Percentiles rank a stretch among this genome's conserved stretches.
Conservation (phyloP, 2,329 filamentous ascomycete species). For the Fusarium protoensiforme region DNA sequence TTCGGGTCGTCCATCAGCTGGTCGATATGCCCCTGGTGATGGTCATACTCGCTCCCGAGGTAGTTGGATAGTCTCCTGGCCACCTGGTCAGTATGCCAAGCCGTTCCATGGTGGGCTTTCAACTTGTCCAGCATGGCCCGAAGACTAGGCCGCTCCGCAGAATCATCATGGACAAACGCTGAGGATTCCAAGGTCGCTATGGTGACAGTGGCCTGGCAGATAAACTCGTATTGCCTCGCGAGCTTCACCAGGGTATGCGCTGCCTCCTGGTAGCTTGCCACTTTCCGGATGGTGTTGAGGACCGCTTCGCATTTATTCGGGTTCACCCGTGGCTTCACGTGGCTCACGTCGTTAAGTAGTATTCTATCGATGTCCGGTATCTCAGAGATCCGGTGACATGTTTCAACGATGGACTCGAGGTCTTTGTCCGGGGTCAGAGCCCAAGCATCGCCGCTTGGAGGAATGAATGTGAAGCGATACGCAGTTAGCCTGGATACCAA, state of each 20-base stretch:
- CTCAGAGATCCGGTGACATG: conserved; percentile 7
- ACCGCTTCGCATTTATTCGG: background rate
- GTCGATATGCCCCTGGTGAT: background rate
- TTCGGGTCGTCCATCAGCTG: background rate
- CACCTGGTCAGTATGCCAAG: background rate
- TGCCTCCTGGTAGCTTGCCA: conserved; percentile 26
- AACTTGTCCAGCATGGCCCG: background rate
- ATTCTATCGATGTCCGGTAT: conserved; percentile 5
- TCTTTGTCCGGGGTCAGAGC: background rate
- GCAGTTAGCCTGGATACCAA: background rate
- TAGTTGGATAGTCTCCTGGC: background rate
- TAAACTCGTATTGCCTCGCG: background rate
- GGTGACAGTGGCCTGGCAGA: background rate
- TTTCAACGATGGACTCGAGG: conserved; percentile 9
- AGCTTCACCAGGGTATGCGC: conserved; percentile 14
- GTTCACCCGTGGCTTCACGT: background rate
- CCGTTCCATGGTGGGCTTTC: background rate
- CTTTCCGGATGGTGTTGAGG: conserved; percentile 24
- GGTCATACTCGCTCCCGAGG: background rate
- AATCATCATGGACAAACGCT: background rate
- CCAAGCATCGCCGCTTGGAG: background rate
- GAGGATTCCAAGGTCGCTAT: background rate
- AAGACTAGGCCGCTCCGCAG: background rate
- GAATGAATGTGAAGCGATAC: background rate
- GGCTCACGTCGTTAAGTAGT: background rate